Conservation (phyloP, 2,329 filamentous ascomycete genomes). For the Camptophora hylomeconis region DNA sequence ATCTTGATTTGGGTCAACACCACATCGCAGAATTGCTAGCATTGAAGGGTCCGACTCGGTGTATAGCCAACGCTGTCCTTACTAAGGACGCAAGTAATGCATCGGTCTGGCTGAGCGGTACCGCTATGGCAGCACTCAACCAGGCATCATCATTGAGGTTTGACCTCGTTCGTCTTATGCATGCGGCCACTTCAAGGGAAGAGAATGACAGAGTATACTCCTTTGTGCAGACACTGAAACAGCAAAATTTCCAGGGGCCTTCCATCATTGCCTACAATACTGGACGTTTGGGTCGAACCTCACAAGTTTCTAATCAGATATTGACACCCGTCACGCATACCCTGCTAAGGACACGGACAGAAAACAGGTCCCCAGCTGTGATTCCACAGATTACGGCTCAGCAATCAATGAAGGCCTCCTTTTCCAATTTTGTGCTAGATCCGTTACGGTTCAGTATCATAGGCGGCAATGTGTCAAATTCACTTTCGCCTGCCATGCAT, state of each 20-base stretch:
- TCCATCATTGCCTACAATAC: slow-evolving; percentile 29
- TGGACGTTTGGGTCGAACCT: slow-evolving; percentile 27
- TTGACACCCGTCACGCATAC: slow-evolving; percentile 30
- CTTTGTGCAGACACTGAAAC: slow-evolving; percentile 24
- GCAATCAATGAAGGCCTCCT: slow-evolving; percentile 26
- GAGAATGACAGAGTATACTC: slow-evolving; percentile 26
- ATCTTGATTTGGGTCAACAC: slow-evolving; percentile 22
- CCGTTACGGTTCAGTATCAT: slow-evolving; percentile 30
- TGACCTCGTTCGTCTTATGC: slow-evolving; percentile 27
- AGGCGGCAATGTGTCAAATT: slow-evolving; percentile 28
- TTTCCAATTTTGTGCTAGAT: slow-evolving; percentile 29
- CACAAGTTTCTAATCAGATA: slow-evolving; percentile 30
- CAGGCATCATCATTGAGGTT: slow-evolving; percentile 25
- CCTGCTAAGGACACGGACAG: no score
- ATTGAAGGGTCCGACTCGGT: slow-evolving; percentile 26
- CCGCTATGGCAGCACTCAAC: slow-evolving; percentile 19
- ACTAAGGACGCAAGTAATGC: neutral
- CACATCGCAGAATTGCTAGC: slow-evolving; percentile 18
- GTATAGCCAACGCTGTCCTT: slow-evolving; percentile 23
- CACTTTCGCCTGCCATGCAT: slow-evolving; percentile 31
- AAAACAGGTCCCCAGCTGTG: neutral
- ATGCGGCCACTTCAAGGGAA: slow-evolving; percentile 22
- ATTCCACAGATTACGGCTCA: slow-evolving; percentile 21
- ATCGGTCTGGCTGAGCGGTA: neutral
- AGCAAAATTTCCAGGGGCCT: slow-evolving; percentile 20